Conservation (phyloP, 2,329 filamentous ascomycete genomes). For the Tolypocladium ovalisporum region DNA sequence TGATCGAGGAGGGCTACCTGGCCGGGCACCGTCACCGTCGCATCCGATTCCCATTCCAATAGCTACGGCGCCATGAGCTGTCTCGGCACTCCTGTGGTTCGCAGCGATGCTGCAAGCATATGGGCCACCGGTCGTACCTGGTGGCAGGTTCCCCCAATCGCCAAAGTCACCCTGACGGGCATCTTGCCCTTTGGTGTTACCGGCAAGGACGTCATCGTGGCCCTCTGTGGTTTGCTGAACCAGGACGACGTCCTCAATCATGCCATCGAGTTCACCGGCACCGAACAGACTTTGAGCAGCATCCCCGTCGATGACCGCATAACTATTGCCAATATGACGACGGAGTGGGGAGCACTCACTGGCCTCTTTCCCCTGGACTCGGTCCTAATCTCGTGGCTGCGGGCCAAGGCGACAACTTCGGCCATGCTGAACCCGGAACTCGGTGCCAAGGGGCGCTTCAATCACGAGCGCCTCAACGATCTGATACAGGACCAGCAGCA, state of each 20-base stretch:
- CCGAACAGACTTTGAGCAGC: slow-evolving; percentile 63
- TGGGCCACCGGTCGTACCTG: slow-evolving; percentile 77
- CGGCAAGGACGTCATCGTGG: slow-evolving; percentile 90
- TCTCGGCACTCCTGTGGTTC: slow-evolving; percentile 49
- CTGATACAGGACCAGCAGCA: slow-evolving; percentile 56
- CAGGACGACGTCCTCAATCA: slow-evolving; percentile 86
- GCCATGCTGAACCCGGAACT: slow-evolving; percentile 41
- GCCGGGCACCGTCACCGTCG: not conserved
- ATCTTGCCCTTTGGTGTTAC: slow-evolving; percentile 68
- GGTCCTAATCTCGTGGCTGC: slow-evolving; percentile 61
- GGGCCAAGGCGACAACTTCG: slow-evolving; percentile 62
- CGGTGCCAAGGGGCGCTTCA: slow-evolving; percentile 49
- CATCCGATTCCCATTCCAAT: not conserved
- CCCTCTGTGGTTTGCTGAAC: slow-evolving; percentile 75
- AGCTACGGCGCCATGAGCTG: not conserved
- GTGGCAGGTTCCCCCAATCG: slow-evolving; percentile 82
- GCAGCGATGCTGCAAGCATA: slow-evolving; percentile 78
- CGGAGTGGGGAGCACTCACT: slow-evolving; percentile 65
- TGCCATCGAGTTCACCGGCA: slow-evolving; percentile 76
- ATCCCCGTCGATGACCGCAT: slow-evolving; percentile 64
- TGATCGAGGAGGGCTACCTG: not conserved
- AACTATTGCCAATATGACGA: slow-evolving; percentile 71
- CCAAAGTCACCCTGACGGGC: slow-evolving; percentile 68
- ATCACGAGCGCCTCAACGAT: slow-evolving; percentile 61
- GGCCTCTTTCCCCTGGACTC: slow-evolving; percentile 64